These are phyloP conservation scores for Mycena filopes DNA, from an alignment of 768 basidiomycete species.

Conservation along the genomic window DNA sequence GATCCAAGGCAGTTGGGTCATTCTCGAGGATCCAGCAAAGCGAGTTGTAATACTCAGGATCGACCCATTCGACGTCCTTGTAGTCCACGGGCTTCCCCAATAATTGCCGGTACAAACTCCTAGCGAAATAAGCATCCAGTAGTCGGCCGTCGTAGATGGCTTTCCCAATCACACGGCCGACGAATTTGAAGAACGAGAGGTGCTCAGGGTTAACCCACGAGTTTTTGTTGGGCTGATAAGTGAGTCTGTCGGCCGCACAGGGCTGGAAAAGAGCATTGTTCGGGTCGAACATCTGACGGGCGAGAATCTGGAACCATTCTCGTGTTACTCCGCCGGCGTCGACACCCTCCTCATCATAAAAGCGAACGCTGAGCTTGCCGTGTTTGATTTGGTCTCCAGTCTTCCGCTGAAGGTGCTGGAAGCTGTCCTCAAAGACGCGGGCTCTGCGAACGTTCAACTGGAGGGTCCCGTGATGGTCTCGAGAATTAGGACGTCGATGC, in stretches of 20 bases:
- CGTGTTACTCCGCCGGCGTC: slow-evolving; percentile 98
- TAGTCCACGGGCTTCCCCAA: slow-evolving; percentile 96
- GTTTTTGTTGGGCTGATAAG: slow-evolving; percentile 96
- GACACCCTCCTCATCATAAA: slow-evolving; percentile 97
- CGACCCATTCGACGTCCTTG: slow-evolving; percentile 96
- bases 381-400: slow-evolving; percentile 97
- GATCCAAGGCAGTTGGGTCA: slow-evolving; percentile 85
- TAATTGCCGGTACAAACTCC: slow-evolving; percentile 95
- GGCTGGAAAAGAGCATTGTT: slow-evolving; percentile 99
- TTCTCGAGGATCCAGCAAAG: slow-evolving; percentile 99
- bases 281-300: slow-evolving; percentile 98
- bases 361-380: slow-evolving; percentile 95
- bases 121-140: slow-evolving; percentile 97
- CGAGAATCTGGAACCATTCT: slow-evolving; percentile 99
- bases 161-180: slow-evolving; percentile 97
- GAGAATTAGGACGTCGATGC: slow-evolving; percentile 80
- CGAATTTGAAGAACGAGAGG: slow-evolving; percentile 97
- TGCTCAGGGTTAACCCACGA: slow-evolving; percentile 97
- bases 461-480: slow-evolving; percentile 85
- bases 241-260: slow-evolving; percentile 92
- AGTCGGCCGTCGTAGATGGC: slow-evolving; percentile 97
- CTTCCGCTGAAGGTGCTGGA: slow-evolving; percentile 89
- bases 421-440: slow-evolving; percentile 98
- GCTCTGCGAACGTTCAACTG: slow-evolving; percentile 91
- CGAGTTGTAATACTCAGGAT: slow-evolving; percentile 98